Evolutionary conservation across 2,329 filamentous ascomycete genomes (phyloP).

Genomic region (Spiromastix sp.): DNA sequence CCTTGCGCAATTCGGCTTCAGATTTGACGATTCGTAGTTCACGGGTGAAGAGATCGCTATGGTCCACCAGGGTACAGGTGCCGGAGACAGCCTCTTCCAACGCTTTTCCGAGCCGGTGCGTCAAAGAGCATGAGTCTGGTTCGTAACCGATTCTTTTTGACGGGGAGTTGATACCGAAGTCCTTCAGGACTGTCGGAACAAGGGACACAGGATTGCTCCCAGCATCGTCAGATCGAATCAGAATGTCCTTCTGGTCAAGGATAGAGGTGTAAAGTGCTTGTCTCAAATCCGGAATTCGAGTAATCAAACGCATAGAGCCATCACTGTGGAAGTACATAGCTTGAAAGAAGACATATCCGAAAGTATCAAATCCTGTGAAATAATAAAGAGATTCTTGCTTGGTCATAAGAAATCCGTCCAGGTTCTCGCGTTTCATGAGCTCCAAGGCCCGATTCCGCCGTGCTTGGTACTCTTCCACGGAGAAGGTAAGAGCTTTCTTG

Average conservation of each 20-base stretch:
- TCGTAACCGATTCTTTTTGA: slow-evolving; percentile 23
- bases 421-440: slow-evolving; percentile 23
- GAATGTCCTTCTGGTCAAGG: slow-evolving; percentile 19
- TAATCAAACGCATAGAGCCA: slow-evolving; percentile 23
- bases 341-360: slow-evolving; percentile 29
- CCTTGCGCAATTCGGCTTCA: slow-evolving; percentile 19
- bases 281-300: slow-evolving; percentile 20
- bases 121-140: slow-evolving; percentile 29
- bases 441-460: slow-evolving; percentile 15
- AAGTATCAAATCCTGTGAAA: slow-evolving; percentile 25
- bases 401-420: slow-evolving; percentile 25
- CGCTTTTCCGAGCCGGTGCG: slow-evolving; percentile 22
- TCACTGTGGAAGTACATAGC: slow-evolving; percentile 28
- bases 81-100: slow-evolving; percentile 24
- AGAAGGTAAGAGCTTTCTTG: slow-evolving; percentile 21
- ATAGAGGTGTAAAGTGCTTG: slow-evolving; percentile 26
- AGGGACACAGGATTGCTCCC: slow-evolving; percentile 21
- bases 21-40: slow-evolving; percentile 25
- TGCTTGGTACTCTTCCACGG: slow-evolving; percentile 16
- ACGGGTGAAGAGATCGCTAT: slow-evolving; percentile 20
- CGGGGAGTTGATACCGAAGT: slow-evolving; percentile 20
- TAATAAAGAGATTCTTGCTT: slow-evolving; percentile 25
- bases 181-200: slow-evolving; percentile 19
- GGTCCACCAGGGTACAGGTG: slow-evolving; percentile 20
- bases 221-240: slow-evolving; percentile 21